Base-by-base conservation (phyloP, 257 asterid species). In the Asclepias syriaca region DNA sequence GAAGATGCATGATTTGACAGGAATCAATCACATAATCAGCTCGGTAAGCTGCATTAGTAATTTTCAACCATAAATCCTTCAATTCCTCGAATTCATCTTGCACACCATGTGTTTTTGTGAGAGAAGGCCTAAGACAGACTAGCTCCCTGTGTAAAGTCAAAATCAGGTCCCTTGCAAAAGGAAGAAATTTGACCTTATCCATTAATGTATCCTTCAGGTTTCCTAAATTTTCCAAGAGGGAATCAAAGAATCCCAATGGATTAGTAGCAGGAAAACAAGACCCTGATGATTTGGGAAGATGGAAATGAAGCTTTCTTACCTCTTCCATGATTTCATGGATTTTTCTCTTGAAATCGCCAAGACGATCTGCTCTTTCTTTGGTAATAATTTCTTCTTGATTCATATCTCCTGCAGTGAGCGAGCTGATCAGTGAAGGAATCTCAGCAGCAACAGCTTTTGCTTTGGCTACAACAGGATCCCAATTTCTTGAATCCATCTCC, bases 11-110 rank as follows among this genome's bases (percentile, higher is more conserved):
- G 9, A 32, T 56, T 32, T 16, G 18, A 19, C 65, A 68, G 19
- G 60, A 43, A 65, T 75, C 19, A 43, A 57, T 43, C 14, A 57
- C 61, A 67, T 22, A 16, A 29, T 67, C 73, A 24, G 63, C 55
- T 48, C 15, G 43, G 53, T 45, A 45, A 11, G 70, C 59, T 66
- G 39, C 74, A 56, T 32, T 27, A 1, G 51, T 64, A 12, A 68
- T 34, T 22, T 49, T 37, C 11, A 0, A 22, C 65, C 63, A 59
- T 27, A 58, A 27, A 58, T 21, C 65, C 70, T 59, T 58, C 21
- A 46, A 32, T 43, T 68, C 70, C 21, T 40, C 55, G 1, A 0
- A 43, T 18, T 66, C 51, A 2, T 56, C 57, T 21, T 59, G 54
- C 39, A 68, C 0, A 51, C 59, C 69, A 45, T 11, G 54, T 58